Evolutionary conservation across 208 protist species (phyloP), one percentile per base, ranked within the genome.

Genomic region (Acanthamoeba castellanii): DNA sequence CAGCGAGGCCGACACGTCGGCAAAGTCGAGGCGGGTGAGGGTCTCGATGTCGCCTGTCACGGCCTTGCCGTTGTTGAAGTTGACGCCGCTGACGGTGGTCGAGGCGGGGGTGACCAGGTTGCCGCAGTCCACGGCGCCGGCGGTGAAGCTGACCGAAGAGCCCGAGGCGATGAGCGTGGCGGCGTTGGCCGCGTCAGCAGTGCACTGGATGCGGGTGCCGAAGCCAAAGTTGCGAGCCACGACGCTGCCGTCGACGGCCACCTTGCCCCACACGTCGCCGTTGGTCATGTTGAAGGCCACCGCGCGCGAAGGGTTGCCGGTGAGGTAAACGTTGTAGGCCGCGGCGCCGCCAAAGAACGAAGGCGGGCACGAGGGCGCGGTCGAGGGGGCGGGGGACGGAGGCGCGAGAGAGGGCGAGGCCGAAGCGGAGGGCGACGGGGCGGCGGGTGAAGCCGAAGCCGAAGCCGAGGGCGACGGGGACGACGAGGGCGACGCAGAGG

Each of bases 221-320:
- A 84, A 14, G 74, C 74, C 74, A 27, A 82, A 82, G 74, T 27
- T 82, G 74, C 32, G 32, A 3, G 74, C 74, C 13, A 42, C 25
- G 37, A 82, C 3, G 74, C 74, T 82, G 74, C 74, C 74, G 37
- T 47, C 42, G 74, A 82, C 74, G 64, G 74, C 74, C 37, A 82
- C 34, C 37, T 55, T 42, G 74, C 74, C 74, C 74, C 42, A 42
- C 74, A 82, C 74, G 74, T 82, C 74, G 74, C 74, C 74, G 74
- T 82, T 82, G 74, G 74, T 82, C 37, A 82, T 47, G 74, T 82
- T 52, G 74, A 82, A 82, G 34, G 74, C 74, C 37, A 55, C 50
- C 13, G 22, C 9, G 42, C 18, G 25, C 5, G 32, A 27, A 16
- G 32, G 74, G 42, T 72, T 72, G 42, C 74, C 74, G 0, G 42